A percentile compares a stretch with the other conserved stretches of the same genome.
Conservation (phyloP, 257 asterid genomes). For the Apocynum venetum region DNA sequence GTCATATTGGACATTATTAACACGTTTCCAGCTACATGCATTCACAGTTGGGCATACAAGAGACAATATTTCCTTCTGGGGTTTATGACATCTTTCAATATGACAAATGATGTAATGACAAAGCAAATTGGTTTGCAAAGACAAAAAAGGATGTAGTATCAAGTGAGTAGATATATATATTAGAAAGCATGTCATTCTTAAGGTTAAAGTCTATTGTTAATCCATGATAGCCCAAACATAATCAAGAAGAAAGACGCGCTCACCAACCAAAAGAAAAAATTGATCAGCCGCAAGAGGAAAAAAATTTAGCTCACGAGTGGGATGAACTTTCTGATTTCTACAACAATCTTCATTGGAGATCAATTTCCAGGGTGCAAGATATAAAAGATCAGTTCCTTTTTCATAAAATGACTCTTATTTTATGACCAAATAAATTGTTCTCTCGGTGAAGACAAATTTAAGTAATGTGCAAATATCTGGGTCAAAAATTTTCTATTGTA, state of each 20-base stretch:
- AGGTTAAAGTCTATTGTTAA: neutral
- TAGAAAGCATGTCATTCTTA: neutral
- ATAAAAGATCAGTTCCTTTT: neutral
- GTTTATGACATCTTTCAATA: neutral
- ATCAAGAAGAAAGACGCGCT: neutral
- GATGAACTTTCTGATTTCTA: neutral
- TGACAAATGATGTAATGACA: neutral
- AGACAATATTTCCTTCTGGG: neutral
- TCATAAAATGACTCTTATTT: neutral
- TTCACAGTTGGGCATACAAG: neutral
- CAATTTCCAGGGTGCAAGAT: neutral
- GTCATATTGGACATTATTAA: neutral
- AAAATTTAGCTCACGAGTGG: neutral
- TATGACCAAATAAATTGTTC: neutral
- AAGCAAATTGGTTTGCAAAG: neutral
- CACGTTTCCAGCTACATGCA: neutral
- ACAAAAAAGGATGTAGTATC: neutral
- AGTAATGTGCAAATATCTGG: neutral
- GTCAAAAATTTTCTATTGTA: neutral
- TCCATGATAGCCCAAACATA: neutral
- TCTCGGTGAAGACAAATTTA: neutral
- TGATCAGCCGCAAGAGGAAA: neutral
- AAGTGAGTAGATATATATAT: neutral
- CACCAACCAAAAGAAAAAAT: neutral
- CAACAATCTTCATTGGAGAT: neutral